These are phyloP conservation scores for Fusarium concolor DNA, from an alignment of 2,329 filamentous ascomycete species.

Conservation along the genomic window DNA sequence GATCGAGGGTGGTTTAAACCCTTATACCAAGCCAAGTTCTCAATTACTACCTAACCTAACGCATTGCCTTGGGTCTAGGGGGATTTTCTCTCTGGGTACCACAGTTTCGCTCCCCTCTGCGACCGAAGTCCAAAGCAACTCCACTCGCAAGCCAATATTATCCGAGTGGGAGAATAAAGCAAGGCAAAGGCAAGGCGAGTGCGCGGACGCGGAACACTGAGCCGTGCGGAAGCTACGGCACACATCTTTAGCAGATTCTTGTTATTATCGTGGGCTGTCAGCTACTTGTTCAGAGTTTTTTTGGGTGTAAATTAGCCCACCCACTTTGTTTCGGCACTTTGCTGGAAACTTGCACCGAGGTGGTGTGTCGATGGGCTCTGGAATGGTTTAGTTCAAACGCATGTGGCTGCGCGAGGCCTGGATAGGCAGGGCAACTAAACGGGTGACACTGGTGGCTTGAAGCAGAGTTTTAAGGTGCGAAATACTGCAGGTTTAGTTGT, in stretches of 20 bases:
- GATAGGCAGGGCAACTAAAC: neutral
- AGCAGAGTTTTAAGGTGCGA: neutral
- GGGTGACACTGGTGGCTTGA: constrained; percentile 16
- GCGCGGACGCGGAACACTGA: neutral
- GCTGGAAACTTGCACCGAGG: neutral
- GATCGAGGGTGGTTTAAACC: constrained; percentile 1
- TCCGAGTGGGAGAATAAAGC: neutral
- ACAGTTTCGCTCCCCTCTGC: neutral
- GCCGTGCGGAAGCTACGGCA: neutral
- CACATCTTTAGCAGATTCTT: neutral
- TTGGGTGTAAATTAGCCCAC: constrained; percentile 14
- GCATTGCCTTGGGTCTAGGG: neutral
- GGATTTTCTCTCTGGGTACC: neutral
- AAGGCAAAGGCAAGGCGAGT: neutral
- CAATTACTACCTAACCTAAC: neutral
- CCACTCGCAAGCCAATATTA: neutral
- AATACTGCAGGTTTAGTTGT: too few relatives aligned
- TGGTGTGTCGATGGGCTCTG: neutral
- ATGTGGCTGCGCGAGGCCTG: neutral
- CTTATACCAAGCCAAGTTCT: constrained; percentile 26
- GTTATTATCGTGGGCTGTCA: neutral
- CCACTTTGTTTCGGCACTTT: constrained; percentile 1
- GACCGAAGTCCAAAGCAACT: neutral
- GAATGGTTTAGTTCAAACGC: constrained; percentile 1
- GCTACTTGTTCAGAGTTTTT: neutral